A percentile compares a stretch with the other conserved stretches of the same genome.
phyloP scores from a whole-genome alignment of 805 yeast genomes.

The Saccharomycopsis fermentans region DNA sequence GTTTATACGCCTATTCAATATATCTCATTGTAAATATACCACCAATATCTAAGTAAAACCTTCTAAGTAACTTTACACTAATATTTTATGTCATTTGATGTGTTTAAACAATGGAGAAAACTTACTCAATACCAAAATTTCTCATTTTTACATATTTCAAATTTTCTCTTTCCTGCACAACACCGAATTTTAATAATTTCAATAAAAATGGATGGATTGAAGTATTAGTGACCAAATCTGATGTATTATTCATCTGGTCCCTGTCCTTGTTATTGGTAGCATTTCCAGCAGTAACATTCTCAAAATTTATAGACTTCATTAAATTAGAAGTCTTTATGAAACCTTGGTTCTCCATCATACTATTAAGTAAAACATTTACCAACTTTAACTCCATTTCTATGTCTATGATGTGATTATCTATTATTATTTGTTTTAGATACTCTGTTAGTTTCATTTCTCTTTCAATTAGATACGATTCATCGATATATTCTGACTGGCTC shows the following conservation, averaged over 20 bases:
- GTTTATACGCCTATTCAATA: not conserved
- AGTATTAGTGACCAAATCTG: not conserved
- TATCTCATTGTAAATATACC: not conserved
- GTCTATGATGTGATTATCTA: not conserved
- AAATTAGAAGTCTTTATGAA: conserved; percentile 3
- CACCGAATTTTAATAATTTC: conserved; percentile 8
- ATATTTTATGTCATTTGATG: not conserved
- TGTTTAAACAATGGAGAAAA: not conserved
- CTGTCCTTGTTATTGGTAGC: conserved; percentile 19
- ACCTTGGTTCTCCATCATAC: conserved; percentile 16
- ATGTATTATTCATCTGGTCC: conserved; percentile 9
- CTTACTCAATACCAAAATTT: conserved; percentile 9
- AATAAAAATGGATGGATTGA: conserved; percentile 16
- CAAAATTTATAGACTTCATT: conserved; percentile 19
- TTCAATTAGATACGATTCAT: not conserved
- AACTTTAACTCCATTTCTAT: not conserved
- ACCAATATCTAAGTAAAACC: too few relatives aligned
- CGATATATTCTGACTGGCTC: not conserved
- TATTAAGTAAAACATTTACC: conserved; percentile 7
- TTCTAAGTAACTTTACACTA: not conserved
- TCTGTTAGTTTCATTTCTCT: not conserved
- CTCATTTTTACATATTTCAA: conserved; percentile 7
- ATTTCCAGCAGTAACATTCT: conserved; percentile 19
- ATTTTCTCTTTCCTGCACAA: conserved; percentile 5
- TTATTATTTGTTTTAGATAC: not conserved